Evolutionary conservation across 2,329 filamentous ascomycete species (phyloP).

Genomic region (Fusarium albidum): DNA sequence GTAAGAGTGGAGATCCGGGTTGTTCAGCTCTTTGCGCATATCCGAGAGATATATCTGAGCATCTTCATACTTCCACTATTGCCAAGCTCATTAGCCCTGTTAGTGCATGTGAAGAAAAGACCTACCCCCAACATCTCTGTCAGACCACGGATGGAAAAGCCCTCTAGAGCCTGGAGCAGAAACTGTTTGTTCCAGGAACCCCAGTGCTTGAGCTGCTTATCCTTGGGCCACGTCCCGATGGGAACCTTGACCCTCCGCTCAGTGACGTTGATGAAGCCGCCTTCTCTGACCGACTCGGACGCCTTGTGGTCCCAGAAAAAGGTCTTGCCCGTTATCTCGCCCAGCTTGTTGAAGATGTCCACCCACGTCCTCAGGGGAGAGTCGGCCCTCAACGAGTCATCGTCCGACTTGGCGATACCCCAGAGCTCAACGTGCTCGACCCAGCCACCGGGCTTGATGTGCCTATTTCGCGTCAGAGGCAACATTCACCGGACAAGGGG

Average conservation of each 20-base stretch:
- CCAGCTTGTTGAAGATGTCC: slow-evolving; percentile 22
- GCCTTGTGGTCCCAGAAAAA: slow-evolving; percentile 28
- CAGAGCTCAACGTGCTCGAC: slow-evolving; percentile 34
- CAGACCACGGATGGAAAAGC: slow-evolving; percentile 34
- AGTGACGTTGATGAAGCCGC: slow-evolving; percentile 29
- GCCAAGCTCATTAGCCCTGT: not conserved
- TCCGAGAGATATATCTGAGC: slow-evolving; percentile 27
- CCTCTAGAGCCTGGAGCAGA: slow-evolving; percentile 35
- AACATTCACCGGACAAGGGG: slow-evolving; percentile 47
- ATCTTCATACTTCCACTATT: slow-evolving; percentile 23
- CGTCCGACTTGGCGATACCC: slow-evolving; percentile 35
- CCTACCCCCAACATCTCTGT: slow-evolving; percentile 32
- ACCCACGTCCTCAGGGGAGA: slow-evolving; percentile 31
- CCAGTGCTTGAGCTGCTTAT: slow-evolving; percentile 39
- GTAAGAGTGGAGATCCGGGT: slow-evolving; percentile 21
- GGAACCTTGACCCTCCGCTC: slow-evolving; percentile 33
- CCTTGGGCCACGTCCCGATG: slow-evolving; percentile 42
- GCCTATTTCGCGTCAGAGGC: not conserved
- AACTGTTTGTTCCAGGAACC: slow-evolving; percentile 38
- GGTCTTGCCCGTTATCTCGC: slow-evolving; percentile 24
- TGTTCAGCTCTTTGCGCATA: slow-evolving; percentile 24
- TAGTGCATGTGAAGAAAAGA: accelerated
- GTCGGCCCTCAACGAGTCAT: slow-evolving; percentile 30
- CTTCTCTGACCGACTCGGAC: slow-evolving; percentile 24
- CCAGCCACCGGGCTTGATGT: slow-evolving; percentile 29